Evolutionary conservation across 345 rosid species (phyloP).

Genomic region (Trapa bicornis): DNA sequence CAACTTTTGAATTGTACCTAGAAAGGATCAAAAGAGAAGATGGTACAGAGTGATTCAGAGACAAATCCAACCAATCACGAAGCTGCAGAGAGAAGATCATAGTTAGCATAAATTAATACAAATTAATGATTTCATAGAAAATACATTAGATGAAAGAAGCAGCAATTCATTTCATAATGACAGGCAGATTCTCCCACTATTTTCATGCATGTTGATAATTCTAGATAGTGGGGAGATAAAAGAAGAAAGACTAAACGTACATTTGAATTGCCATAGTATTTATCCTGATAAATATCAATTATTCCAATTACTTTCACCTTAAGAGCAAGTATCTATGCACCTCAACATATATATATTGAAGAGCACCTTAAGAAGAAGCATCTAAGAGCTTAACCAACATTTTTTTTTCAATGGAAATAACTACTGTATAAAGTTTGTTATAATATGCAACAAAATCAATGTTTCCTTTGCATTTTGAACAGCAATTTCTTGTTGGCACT

Average conservation of each 20-base stretch:
- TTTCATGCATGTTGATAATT: not conserved
- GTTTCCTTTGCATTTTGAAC: not conserved
- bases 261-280: not conserved
- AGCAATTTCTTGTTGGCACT: not conserved
- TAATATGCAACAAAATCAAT: not conserved
- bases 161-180: not conserved
- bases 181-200: not conserved
- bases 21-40: conserved; percentile 81
- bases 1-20: conserved; percentile 19
- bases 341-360: too few relatives aligned
- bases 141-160: not conserved
- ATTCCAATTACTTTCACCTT: not conserved
- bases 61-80: conserved; percentile 76
- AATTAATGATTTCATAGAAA: not conserved
- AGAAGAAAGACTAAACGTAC: not conserved
- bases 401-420: not conserved
- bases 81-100: conserved; percentile 32
- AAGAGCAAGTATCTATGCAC: not conserved
- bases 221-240: not conserved
- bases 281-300: not conserved
- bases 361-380: not conserved
- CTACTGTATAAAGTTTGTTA: not conserved
- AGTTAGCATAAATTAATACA: not conserved
- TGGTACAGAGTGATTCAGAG: conserved; percentile 81
- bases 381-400: not conserved